Percentiles rank a stretch among this genome's conserved stretches.
Evolutionary conservation across 164 flowering plant species (phyloP).

Genomic region (Stephania japonica): DNA sequence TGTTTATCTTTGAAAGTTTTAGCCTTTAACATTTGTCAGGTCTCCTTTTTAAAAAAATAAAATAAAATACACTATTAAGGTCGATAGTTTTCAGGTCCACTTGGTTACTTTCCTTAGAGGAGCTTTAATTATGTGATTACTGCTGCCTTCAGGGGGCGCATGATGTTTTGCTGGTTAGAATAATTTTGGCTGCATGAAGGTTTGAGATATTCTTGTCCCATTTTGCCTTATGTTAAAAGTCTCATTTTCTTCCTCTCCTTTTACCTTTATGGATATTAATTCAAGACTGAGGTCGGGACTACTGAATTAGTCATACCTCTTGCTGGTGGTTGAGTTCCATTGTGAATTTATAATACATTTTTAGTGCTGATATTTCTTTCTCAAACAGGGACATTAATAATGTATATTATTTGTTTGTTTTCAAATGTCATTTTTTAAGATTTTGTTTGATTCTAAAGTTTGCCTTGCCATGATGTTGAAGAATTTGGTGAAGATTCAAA

Average conservation of each 20-base stretch:
- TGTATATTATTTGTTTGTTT: background rate
- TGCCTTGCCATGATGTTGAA: background rate
- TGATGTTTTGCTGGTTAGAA: no score
- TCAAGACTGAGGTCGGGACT: background rate
- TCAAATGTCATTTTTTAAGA: background rate
- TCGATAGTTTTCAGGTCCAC: no score
- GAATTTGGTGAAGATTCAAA: background rate
- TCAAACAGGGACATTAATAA: no score
- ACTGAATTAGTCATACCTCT: background rate
- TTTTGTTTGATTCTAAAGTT: background rate
- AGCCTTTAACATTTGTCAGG: no score
- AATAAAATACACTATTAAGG: no score
- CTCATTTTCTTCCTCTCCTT: background rate
- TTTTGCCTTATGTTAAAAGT: background rate
- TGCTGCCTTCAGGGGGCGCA: no score
- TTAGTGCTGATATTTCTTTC: background rate
- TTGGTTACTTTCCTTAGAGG: no score
- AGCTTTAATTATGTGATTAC: no score
- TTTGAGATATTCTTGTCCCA: no score
- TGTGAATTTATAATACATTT: background rate
- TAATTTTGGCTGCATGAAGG: no score
- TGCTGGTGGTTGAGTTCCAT: background rate
- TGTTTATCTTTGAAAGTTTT: no score
- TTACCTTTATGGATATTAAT: background rate
- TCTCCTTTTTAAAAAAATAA: no score